phyloP scores from a whole-genome alignment of 108 stramenopile species.

The Skeletonema grethae region DNA sequence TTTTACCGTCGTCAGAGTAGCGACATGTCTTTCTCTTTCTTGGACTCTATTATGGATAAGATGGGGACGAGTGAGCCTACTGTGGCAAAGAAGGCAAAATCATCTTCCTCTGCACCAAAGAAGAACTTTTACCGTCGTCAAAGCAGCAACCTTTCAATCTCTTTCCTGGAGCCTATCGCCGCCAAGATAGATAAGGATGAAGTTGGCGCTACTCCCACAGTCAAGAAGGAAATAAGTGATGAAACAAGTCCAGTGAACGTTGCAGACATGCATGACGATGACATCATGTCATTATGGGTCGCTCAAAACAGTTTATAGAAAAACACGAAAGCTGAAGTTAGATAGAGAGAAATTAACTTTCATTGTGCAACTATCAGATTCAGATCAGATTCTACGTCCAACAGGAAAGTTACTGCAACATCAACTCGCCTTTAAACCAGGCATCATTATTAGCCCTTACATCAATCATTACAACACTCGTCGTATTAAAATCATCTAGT shows the following conservation, averaged over 20 bases:
- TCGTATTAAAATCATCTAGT: neutral
- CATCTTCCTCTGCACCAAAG: constrained; percentile 11
- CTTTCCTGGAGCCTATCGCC: neutral
- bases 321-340: neutral
- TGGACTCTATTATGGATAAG: neutral
- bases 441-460: neutral
- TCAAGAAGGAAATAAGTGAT: neutral
- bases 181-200: constrained; percentile 6
- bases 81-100: constrained; percentile 6
- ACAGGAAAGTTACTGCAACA: neutral
- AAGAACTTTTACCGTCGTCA: constrained; percentile 15
- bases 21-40: constrained; percentile 2
- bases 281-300: constrained; percentile 33
- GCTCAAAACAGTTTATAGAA: neutral
- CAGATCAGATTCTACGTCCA: too few species aligned
- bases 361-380: neutral
- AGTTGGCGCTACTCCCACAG: neutral
- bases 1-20: constrained; percentile 8
- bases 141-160: constrained; percentile 7
- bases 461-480: neutral
- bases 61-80: constrained; percentile 1
- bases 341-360: neutral
- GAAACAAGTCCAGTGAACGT: constrained; percentile 1
- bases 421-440: neutral
- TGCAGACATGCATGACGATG: constrained; percentile 41